These are phyloP conservation scores for Tieghemiomyces parasiticus DNA, from an alignment of 192 early-diverging fungal genomes.

Conservation along the genomic window DNA sequence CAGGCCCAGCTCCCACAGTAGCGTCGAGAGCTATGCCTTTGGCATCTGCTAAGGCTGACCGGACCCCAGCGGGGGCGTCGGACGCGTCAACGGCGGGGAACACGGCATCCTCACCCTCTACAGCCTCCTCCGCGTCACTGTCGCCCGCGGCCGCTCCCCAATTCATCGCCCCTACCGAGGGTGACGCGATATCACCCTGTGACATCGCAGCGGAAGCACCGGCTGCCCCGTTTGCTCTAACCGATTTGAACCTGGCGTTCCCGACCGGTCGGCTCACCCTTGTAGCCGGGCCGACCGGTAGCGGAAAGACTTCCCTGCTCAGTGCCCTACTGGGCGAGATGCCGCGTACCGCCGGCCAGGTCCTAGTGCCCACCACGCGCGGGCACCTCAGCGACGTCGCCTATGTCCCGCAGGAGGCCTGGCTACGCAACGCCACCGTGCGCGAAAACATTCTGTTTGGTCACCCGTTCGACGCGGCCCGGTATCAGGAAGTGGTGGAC, in stretches of 20 bases:
- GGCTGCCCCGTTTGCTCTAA: slow-evolving; percentile 32
- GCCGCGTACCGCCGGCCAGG: slow-evolving; percentile 19
- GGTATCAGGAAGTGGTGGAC: slow-evolving; percentile 66
- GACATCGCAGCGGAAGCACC: no score
- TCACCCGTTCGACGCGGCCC: slow-evolving; percentile 42
- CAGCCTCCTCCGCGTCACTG: not conserved
- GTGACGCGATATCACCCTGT: no score
- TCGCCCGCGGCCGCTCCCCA: not conserved
- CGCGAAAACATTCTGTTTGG: slow-evolving; percentile 84
- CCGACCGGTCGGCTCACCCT: slow-evolving; percentile 55
- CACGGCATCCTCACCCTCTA: not conserved
- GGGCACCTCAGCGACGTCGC: slow-evolving; percentile 36
- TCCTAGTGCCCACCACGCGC: slow-evolving; percentile 18
- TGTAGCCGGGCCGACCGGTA: slow-evolving; percentile 73
- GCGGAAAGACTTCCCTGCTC: slow-evolving; percentile 79
- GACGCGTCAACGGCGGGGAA: slow-evolving; percentile 11
- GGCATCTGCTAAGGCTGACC: no score
- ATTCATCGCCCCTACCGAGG: not conserved
- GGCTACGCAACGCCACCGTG: slow-evolving; percentile 62
- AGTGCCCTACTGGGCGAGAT: slow-evolving; percentile 77
- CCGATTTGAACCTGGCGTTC: slow-evolving; percentile 49
- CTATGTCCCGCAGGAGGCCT: slow-evolving; percentile 56
- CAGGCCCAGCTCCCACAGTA: no score
- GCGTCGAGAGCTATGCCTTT: no score
- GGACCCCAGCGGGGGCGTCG: slow-evolving; percentile 11